Conservation (phyloP, 495 filamentous ascomycete species). For the Talaromyces liani region DNA sequence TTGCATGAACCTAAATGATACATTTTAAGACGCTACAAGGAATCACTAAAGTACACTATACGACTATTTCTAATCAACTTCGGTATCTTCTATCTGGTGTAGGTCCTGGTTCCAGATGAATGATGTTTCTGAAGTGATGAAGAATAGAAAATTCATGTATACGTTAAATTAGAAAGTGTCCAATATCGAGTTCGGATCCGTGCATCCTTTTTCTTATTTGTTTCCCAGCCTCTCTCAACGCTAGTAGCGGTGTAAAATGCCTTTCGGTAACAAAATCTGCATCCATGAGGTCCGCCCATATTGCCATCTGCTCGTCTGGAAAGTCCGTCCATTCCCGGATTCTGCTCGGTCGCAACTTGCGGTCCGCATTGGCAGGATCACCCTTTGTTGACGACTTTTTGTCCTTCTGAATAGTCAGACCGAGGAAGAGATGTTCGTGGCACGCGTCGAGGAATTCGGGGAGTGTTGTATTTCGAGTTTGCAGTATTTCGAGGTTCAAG, state of each 20-base stretch:
- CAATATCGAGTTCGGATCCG: no score
- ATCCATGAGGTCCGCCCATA: constrained; percentile 11
- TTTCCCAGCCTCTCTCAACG: no score
- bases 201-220: no score
- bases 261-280: constrained; percentile 8
- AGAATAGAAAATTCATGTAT: no score
- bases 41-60: no score
- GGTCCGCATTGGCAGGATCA: constrained; percentile 10
- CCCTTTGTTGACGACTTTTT: constrained; percentile 11
- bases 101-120: no score
- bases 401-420: constrained; percentile 12
- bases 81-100: no score
- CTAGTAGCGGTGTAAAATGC: background rate
- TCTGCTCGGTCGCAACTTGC: constrained; percentile 12
- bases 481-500: background rate
- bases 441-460: constrained; percentile 12
- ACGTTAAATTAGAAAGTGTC: no score
- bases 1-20: no score
- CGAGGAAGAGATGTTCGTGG: constrained; percentile 11
- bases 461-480: constrained; percentile 10
- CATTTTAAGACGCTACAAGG: no score
- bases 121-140: no score
- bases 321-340: constrained; percentile 10
- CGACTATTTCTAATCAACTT: no score
- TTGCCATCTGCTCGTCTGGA: constrained; percentile 9